phyloP scores from a whole-genome alignment of 768 basidiomycete species.

The Termitomyces sp. region DNA sequence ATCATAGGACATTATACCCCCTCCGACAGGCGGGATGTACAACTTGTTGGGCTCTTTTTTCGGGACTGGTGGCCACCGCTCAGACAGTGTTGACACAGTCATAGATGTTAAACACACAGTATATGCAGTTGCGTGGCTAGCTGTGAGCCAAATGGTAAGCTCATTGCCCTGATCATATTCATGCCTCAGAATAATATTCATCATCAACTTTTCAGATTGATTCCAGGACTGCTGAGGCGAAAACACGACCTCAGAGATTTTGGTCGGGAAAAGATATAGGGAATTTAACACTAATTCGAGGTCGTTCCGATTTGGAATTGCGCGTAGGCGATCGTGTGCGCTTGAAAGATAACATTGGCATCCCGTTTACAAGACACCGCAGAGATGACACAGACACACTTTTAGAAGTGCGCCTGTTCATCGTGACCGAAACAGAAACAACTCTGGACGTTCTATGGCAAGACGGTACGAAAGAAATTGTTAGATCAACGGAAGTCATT shows the following conservation, averaged over 20 bases:
- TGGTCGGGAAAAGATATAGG: conserved; percentile 67
- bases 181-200: not conserved
- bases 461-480: conserved; percentile 65
- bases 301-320: conserved; percentile 58
- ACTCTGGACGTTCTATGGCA: conserved; percentile 81
- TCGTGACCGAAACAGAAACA: conserved; percentile 72
- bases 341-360: conserved; percentile 45
- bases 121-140: conserved; percentile 82
- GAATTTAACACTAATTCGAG: conserved; percentile 61
- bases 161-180: not conserved
- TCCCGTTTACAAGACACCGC: conserved; percentile 62
- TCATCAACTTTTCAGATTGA: conserved; percentile 48
- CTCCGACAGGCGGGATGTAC: conserved; percentile 40
- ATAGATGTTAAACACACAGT: conserved; percentile 73
- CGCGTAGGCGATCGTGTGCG: conserved; percentile 71
- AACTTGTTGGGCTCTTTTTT: conserved; percentile 44
- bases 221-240: conserved; percentile 45
- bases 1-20: conserved; percentile 63
- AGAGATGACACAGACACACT: conserved; percentile 37
- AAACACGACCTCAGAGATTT: conserved; percentile 67
- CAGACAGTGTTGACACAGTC: conserved; percentile 55
- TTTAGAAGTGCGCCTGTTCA: conserved; percentile 53
- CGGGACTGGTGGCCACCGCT: conserved; percentile 33
- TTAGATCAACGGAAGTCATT: conserved; percentile 63
- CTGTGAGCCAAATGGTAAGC: conserved; percentile 79